Evolutionary conservation across 2,329 filamentous ascomycete species (phyloP), one percentile per base, ranked within the genome.

Genomic region (Cytospora paraplurivora): DNA sequence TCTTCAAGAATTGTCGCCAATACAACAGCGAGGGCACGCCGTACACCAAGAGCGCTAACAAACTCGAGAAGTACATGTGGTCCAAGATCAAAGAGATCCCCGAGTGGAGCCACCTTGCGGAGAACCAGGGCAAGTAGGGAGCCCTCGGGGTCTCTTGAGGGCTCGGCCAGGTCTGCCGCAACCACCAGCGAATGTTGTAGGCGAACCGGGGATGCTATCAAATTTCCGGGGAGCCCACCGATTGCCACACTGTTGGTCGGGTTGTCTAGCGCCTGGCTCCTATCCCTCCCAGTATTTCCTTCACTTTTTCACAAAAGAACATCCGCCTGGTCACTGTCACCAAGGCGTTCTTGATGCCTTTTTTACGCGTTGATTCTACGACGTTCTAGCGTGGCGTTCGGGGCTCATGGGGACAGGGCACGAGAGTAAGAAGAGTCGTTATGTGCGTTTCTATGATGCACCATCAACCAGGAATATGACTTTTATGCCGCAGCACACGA

Each of bases 11-110:
- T 75, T 99, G 95, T 76, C 88, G 93, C 69, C 89, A 91, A 72
- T 99, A 98, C 81, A 99, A 99, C 73, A 96, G 94, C 70, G 94
- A 97, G 78, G 96, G 82, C 51, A 99, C 94, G 0, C 89, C 92
- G 0, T 99, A 99, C 74, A 92, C 93, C 32, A 99, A 99, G 79
- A 92, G 90, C 62, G 95, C 95, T 49, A 96, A 92, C 74, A 95
- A 95, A 73, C 81, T 99, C 50, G 95, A 89, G 73, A 96, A 95
- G 76, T 96, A 88, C 73, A 96, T 98, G 93, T 97, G 92, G 92
- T 84, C 88, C 75, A 91, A 94, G 77, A 92, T 97, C 76, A 89
- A 91, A 73, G 90, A 90, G 69, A 91, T 97, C 59, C 94, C 94
- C 0, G 94, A 97, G 80, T 98, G 94, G 94, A 92, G 89, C 15